Percentiles rank a stretch among this genome's conserved stretches.
phyloP scores from a whole-genome alignment of 179 eudicot genomes.

The Carnegiea gigantea region DNA sequence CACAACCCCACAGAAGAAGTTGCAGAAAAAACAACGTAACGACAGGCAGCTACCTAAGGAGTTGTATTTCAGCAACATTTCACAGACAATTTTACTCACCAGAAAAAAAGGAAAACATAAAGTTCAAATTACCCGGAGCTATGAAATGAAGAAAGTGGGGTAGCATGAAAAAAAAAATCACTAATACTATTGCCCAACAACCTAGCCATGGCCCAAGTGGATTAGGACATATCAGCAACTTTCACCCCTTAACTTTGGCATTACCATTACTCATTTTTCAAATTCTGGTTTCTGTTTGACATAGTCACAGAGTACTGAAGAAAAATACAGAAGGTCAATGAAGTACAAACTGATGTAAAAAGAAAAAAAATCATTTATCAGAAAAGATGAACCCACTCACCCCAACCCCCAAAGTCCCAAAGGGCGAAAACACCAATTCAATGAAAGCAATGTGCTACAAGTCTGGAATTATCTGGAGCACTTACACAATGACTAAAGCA shows the following conservation, averaged over 20 bases:
- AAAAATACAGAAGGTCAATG: constrained; percentile 7
- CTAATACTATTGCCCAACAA: constrained; percentile 16
- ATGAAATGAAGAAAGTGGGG: constrained; percentile 29
- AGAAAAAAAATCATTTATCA: not conserved
- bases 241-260: constrained; percentile 11
- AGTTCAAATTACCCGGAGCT: constrained; percentile 15
- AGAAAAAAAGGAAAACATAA: constrained; percentile 14
- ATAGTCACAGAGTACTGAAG: constrained; percentile 4
- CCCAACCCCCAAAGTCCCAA: not conserved
- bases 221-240: constrained; percentile 29
- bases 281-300: constrained; percentile 8
- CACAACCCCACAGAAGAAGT: not conserved
- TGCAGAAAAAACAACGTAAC: not conserved
- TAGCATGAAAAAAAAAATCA: constrained; percentile 22
- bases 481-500: constrained; percentile 16
- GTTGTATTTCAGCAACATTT: not conserved
- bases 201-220: constrained; percentile 15
- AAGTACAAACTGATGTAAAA: not conserved
- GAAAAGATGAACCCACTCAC: not conserved
- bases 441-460: constrained; percentile 15
- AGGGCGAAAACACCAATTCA: not conserved
- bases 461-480: not conserved
- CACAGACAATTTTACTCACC: not conserved
- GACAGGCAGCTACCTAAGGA: not conserved
- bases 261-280: constrained; percentile 17